Base-by-base conservation (phyloP, 176 grass and related monocot species). In the Echinochloa phyllopogon region DNA sequence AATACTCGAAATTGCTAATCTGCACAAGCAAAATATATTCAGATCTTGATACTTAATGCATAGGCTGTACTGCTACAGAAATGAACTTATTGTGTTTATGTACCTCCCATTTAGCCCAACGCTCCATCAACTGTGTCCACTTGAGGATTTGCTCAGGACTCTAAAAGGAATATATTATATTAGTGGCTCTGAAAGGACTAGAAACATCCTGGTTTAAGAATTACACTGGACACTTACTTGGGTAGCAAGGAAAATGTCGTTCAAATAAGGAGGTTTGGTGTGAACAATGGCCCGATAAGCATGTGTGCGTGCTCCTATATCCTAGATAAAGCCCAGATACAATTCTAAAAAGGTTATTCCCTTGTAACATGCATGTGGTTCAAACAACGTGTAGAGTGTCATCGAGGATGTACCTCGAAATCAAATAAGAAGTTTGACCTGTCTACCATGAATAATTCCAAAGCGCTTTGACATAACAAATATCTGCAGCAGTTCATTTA, bases 381-480 rank as follows among this genome's bases (percentile, higher is more conserved):
- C 40, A 80, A 94, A 83, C 13, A 81, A 77, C 3, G 63, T 24
- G 50, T 74, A 66, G 38, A 81, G 40, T 83, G 18, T 85, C 13
- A 60, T 86, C 16, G 73, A 86, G 39, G 45, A 84, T 75, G 74
- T 99, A 99, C 96, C 93, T 91, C 89, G 4, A 99, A 99, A 87
- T 96, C 91, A 82, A 99, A 96, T 79, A 96, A 94, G 76, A 94
- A 99, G 78, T 99, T 99, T 76, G 96, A 99, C 49, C 96, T 89
- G 74, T 99, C 96, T 77, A 99, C 89, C 96, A 99, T 96, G 76
- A 99, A 96, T 85, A 99, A 87, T 82, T 98, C 96, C 88, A 98
- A 87, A 72, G 96, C 96, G 81, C 96, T 98, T 80, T 85, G 92
- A 75, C 88, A 85, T 44, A 95, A 75, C 84, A 95, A 78, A 90